A percentile compares a stretch with the other conserved stretches of the same genome.
phyloP scores from a whole-genome alignment of 495 filamentous ascomycete genomes.

The Melanomma pulvis-pyrius region DNA sequence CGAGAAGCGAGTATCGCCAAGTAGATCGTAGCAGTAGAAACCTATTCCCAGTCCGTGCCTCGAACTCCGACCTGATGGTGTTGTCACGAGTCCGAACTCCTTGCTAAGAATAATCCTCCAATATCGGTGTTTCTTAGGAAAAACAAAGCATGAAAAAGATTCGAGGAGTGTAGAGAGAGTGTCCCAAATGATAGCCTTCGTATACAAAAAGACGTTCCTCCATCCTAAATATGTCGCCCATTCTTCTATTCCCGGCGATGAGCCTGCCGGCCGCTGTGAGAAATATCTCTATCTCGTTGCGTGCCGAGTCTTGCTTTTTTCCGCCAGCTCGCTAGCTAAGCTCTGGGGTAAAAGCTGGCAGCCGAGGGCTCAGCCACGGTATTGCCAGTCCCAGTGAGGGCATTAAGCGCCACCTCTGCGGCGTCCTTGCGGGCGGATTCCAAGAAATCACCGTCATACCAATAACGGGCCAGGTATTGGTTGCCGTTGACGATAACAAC shows the following conservation, averaged over 20 bases:
- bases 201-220: too few relatives aligned
- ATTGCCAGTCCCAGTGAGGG: constrained; percentile 2
- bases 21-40: not conserved
- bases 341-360: not conserved
- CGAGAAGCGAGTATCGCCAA: not conserved
- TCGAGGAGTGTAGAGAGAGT: too few relatives aligned
- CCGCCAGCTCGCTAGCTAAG: too few relatives aligned
- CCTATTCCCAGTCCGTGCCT: not conserved
- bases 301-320: too few relatives aligned
- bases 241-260: too few relatives aligned
- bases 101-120: not conserved
- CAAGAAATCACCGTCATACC: constrained; percentile 29
- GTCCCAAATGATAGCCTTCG: too few relatives aligned
- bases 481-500: constrained; percentile 20
- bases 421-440: constrained; percentile 36
- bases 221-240: too few relatives aligned
- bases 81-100: too few relatives aligned
- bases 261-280: too few relatives aligned
- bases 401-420: constrained; percentile 25
- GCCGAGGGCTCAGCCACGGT: constrained; percentile 6
- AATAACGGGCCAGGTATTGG: constrained; percentile 29
- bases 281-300: too few relatives aligned
- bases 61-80: not conserved
- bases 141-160: too few relatives aligned
- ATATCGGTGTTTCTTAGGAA: not conserved